Evolutionary conservation across 139 green algal species (phyloP).

Genomic region (Picochlorum sp.): DNA sequence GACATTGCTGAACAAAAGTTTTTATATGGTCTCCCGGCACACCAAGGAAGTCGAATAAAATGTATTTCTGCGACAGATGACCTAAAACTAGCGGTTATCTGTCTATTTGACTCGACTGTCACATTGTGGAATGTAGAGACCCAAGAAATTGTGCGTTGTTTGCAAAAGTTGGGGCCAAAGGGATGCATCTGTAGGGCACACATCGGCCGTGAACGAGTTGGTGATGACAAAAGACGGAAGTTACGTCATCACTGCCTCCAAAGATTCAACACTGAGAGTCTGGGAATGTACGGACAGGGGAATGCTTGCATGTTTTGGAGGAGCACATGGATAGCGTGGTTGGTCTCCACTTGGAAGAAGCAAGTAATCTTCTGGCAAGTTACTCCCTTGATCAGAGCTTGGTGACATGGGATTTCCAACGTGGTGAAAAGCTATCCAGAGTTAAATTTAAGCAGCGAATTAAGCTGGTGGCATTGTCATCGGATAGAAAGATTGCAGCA

Average conservation of each 20-base stretch:
- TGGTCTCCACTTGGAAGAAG: slow-evolving; percentile 17
- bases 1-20: slow-evolving; percentile 18
- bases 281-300: slow-evolving; percentile 45
- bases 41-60: slow-evolving; percentile 48
- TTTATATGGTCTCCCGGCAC: slow-evolving; percentile 38
- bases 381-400: slow-evolving; percentile 30
- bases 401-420: slow-evolving; percentile 31
- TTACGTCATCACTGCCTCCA: slow-evolving; percentile 44
- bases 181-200: slow-evolving; percentile 37
- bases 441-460: background rate
- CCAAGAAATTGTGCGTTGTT: slow-evolving; percentile 21
- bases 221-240: slow-evolving; percentile 28
- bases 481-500: slow-evolving; percentile 16
- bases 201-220: slow-evolving; percentile 29
- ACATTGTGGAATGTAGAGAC: slow-evolving; percentile 47
- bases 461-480: slow-evolving; percentile 1
- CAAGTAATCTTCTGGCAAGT: slow-evolving; percentile 31
- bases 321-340: slow-evolving; percentile 24
- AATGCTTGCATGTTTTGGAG: slow-evolving; percentile 27
- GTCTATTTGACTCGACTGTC: slow-evolving; percentile 58
- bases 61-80: slow-evolving; percentile 42
- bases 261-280: slow-evolving; percentile 59
- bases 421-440: slow-evolving; percentile 5
- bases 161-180: slow-evolving; percentile 50
- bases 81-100: slow-evolving; percentile 25